Percentiles rank a stretch among this genome's conserved stretches.
Conservation (phyloP, 257 asterid species). For the Salvia splendens region DNA sequence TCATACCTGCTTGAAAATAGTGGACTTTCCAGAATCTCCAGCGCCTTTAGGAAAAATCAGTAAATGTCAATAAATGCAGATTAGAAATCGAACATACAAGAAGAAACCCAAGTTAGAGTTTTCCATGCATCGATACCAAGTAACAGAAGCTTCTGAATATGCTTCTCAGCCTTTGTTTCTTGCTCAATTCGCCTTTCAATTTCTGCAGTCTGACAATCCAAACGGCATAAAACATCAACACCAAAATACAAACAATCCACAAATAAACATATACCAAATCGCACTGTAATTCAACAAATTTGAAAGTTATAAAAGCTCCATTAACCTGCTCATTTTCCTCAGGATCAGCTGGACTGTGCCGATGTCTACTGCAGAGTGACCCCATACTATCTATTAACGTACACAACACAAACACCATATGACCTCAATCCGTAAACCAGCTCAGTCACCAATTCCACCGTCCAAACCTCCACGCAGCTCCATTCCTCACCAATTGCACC, state of each 20-base stretch:
- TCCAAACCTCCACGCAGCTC: conserved; percentile 31
- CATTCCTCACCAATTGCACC: conserved; percentile 30
- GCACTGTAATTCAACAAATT: not conserved
- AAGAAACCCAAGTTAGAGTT: conserved; percentile 16
- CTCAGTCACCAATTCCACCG: conserved; percentile 36
- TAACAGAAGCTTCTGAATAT: conserved; percentile 91
- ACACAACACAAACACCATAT: conserved; percentile 48
- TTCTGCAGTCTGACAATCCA: conserved; percentile 75
- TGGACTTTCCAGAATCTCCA: conserved; percentile 99
- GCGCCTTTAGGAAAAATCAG: conserved; percentile 53
- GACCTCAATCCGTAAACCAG: conserved; percentile 42
- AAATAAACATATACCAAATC: not conserved
- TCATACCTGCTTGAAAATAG: conserved; percentile 98
- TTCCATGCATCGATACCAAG: conserved; percentile 59
- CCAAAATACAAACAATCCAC: conserved; percentile 1
- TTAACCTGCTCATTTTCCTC: conserved; percentile 89
- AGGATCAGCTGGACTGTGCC: conserved; percentile 63
- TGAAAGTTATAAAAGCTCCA: conserved; percentile 5
- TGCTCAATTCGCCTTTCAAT: conserved; percentile 95
- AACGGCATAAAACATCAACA: conserved; percentile 1
- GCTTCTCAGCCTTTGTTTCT: conserved; percentile 95
- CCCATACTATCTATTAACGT: conserved; percentile 66
- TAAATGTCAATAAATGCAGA: conserved; percentile 12
- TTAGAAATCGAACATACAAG: not conserved
- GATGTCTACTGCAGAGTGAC: conserved; percentile 87